Evolutionary conservation across 208 protist genomes (phyloP).

Genomic region (Angomonas ambiguus): DNA sequence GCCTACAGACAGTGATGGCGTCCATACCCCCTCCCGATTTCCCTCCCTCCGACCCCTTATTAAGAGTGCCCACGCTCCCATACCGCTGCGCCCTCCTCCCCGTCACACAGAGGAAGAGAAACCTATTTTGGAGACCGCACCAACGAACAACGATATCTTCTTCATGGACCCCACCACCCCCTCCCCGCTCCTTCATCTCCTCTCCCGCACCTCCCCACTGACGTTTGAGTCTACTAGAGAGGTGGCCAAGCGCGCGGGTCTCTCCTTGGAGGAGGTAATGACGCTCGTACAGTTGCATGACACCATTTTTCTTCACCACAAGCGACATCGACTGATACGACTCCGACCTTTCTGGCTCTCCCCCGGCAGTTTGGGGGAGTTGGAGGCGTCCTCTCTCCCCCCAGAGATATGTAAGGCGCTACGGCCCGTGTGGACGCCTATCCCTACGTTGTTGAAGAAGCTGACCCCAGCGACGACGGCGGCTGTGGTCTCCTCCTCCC

Average conservation of each 20-base stretch:
- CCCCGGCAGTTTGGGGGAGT: conserved; percentile 44
- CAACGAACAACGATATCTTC: too few species aligned
- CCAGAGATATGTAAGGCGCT: conserved; percentile 26
- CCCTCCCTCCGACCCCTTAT: neutral
- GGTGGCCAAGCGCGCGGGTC: neutral
- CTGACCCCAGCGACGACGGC: conserved; percentile 15
- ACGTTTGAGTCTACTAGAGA: neutral
- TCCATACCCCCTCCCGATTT: neutral
- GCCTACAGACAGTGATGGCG: conserved; percentile 7
- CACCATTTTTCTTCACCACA: neutral
- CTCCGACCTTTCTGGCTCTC: conserved; percentile 73
- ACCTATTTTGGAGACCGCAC: too few species aligned
- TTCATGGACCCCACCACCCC: neutral
- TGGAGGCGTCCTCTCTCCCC: conserved; percentile 19
- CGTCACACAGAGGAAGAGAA: too few species aligned
- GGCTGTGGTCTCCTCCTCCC: conserved; percentile 7
- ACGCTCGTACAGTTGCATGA: neutral
- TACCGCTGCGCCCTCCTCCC: too few species aligned
- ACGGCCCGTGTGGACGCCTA: conserved; percentile 50
- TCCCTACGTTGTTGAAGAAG: conserved; percentile 34
- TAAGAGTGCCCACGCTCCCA: too few species aligned
- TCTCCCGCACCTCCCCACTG: neutral
- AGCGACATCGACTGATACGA: conserved; percentile 19
- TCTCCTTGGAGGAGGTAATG: neutral
- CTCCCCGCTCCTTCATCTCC: neutral